Conservation (phyloP, 169 alveolate species). For the Eimeria acervulina region DNA sequence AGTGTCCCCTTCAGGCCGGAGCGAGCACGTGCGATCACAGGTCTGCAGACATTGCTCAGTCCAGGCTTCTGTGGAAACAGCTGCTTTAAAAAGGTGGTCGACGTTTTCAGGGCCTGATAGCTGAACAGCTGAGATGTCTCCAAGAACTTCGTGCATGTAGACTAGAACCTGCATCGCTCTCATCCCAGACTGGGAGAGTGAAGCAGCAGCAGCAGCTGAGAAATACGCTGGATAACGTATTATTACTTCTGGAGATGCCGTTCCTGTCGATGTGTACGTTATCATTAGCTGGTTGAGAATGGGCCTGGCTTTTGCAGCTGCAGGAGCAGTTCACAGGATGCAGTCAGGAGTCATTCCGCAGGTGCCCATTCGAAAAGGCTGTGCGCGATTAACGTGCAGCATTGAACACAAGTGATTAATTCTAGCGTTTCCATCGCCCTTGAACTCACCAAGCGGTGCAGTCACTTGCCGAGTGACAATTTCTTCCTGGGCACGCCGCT, state of each 20-base stretch:
- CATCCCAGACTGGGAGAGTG: constrained; percentile 3
- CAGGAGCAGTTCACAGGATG: background rate
- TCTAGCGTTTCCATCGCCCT: background rate
- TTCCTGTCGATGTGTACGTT: background rate
- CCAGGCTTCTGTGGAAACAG: constrained; percentile 34
- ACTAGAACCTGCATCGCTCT: background rate
- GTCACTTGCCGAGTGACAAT: constrained; percentile 25
- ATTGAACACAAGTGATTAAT: background rate
- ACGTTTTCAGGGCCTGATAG: background rate
- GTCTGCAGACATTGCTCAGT: background rate
- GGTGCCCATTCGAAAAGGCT: background rate
- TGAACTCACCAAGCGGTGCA: constrained; percentile 48
- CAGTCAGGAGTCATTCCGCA: background rate
- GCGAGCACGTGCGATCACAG: constrained; percentile 20
- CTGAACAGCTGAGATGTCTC: background rate
- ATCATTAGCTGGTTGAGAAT: constrained; percentile 47
- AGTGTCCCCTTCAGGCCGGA: constrained; percentile 28
- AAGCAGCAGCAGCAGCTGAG: constrained; percentile 14
- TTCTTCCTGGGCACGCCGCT: constrained; percentile 6
- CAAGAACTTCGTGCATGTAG: constrained; percentile 30
- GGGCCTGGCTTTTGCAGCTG: constrained; percentile 66
- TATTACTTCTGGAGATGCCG: background rate
- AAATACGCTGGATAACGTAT: constrained; percentile 40
- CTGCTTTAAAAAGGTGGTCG: constrained; percentile 7
- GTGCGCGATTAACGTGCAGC: background rate